These are phyloP conservation scores for Corynascus novoguineensis DNA, from an alignment of 495 filamentous ascomycete genomes.

Conservation along the genomic window DNA sequence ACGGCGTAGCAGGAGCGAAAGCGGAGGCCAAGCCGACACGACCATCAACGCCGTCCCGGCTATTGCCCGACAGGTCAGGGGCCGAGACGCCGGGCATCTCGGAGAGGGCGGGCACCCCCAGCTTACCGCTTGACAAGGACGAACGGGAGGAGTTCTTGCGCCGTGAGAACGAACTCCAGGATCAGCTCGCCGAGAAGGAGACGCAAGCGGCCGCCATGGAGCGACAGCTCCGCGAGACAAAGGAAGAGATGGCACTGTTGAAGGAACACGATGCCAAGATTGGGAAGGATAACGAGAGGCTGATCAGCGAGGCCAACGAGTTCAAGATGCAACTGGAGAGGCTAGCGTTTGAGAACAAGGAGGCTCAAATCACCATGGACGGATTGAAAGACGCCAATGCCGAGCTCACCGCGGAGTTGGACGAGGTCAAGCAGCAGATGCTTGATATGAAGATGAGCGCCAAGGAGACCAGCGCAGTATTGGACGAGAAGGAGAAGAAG, in stretches of 20 bases:
- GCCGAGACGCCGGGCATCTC: constrained; percentile 60
- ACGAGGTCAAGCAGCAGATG: constrained; percentile 94
- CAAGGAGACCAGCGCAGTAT: constrained; percentile 78
- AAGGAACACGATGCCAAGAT: constrained; percentile 78
- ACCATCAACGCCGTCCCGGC: constrained; percentile 77
- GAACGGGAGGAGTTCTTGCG: constrained; percentile 94
- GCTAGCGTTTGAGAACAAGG: constrained; percentile 91
- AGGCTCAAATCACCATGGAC: constrained; percentile 96
- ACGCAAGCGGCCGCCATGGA: constrained; percentile 71
- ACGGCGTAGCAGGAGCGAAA: constrained; percentile 52
- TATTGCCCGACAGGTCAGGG: constrained; percentile 67
- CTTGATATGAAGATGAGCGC: constrained; percentile 92
- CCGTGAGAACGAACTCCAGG: constrained; percentile 93
- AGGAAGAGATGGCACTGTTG: constrained; percentile 72
- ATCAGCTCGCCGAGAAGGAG: constrained; percentile 91
- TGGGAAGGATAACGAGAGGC: constrained; percentile 78
- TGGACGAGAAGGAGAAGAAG: constrained; percentile 96
- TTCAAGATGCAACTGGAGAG: constrained; percentile 94
- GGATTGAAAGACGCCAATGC: constrained; percentile 91
- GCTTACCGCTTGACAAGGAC: constrained; percentile 85
- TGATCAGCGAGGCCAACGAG: constrained; percentile 80
- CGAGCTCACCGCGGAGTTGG: constrained; percentile 83
- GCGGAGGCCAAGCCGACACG: constrained; percentile 55
- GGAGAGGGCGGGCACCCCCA: constrained; percentile 81
- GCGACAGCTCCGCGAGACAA: constrained; percentile 67